Evolutionary conservation across 2,329 filamentous ascomycete species (phyloP), one percentile per base, ranked within the genome.

Genomic region (Thelonectria rubi): DNA sequence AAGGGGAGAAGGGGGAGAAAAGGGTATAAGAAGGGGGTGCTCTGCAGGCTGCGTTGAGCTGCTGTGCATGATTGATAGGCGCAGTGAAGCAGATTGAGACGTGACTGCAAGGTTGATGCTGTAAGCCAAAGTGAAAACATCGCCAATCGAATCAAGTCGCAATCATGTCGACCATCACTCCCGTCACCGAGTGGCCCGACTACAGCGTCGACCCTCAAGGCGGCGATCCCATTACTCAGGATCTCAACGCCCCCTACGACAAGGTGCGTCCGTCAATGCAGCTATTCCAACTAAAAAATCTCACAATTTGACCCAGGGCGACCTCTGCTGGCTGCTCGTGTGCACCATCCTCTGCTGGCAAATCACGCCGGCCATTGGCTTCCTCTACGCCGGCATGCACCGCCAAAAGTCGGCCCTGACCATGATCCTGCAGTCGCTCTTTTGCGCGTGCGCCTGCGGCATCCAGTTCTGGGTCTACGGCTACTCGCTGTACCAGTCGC

Each of bases 391-490:
- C 5, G 77, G 77, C 3, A 76, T 79, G 73, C 75, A 77, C 30
- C 73, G 76, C 3, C 68, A 75, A 24, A 78, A 77, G 60, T 69
- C 76, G 0, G 74, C 77, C 9, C 43, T 82, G 61, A 82, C 80
- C 0, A 81, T 82, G 77, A 73, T 82, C 9, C 74, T 82, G 24
- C 80, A 82, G 65, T 82, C 79, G 0, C 75, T 82, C 1, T 81
- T 82, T 68, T 82, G 80, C 32, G 76, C 79, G 1, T 80, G 74
- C 48, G 79, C 78, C 1, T 77, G 75, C 49, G 80, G 79, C 1
- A 79, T 82, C 9, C 80, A 82, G 53, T 82, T 78, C 67, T 82
- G 80, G 80, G 72, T 81, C 2, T 82, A 81, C 59, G 80, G 80
- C 5, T 79, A 80, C 49, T 81, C 78, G 0, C 70, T 82, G 1